phyloP scores from a whole-genome alignment of 345 rosid genomes.

The Boechera stricta region DNA sequence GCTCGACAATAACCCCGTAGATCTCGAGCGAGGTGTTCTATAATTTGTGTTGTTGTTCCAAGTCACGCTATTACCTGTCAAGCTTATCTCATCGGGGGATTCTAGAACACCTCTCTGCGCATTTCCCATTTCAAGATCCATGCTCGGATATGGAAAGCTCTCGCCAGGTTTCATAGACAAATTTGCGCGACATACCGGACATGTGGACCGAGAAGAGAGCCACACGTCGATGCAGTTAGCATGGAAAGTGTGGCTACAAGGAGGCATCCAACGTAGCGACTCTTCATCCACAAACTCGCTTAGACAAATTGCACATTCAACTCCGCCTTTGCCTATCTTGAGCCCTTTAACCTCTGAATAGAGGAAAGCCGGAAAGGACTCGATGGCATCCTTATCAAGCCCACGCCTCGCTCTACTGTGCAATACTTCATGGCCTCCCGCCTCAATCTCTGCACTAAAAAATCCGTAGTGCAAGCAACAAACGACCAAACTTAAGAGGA shows the following conservation, averaged over 20 bases:
- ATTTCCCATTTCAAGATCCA: conserved; percentile 44
- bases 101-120: neutral
- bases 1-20: conserved; percentile 51
- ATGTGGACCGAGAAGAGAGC: conserved; percentile 66
- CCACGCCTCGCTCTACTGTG: conserved; percentile 40
- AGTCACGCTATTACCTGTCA: conserved; percentile 21
- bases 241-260: conserved; percentile 79
- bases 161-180: conserved; percentile 32
- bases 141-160: conserved; percentile 13
- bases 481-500: neutral
- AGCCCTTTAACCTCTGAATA: conserved; percentile 65
- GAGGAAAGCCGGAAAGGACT: conserved; percentile 65
- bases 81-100: conserved; percentile 21
- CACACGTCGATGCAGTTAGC: conserved; percentile 71
- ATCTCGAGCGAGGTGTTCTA: conserved; percentile 53
- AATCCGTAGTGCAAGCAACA: conserved; percentile 6
- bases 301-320: conserved; percentile 80
- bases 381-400: conserved; percentile 54
- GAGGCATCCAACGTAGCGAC: conserved; percentile 70
- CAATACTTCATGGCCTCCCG: neutral
- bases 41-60: conserved; percentile 25
- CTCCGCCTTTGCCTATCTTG: conserved; percentile 56
- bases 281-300: conserved; percentile 67
- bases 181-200: conserved; percentile 79
- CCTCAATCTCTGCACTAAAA: neutral